Percentiles rank a stretch among this genome's conserved stretches.
These are phyloP conservation scores for Boletellus ananiceps DNA, from an alignment of 768 basidiomycete species.

Conservation along the genomic window DNA sequence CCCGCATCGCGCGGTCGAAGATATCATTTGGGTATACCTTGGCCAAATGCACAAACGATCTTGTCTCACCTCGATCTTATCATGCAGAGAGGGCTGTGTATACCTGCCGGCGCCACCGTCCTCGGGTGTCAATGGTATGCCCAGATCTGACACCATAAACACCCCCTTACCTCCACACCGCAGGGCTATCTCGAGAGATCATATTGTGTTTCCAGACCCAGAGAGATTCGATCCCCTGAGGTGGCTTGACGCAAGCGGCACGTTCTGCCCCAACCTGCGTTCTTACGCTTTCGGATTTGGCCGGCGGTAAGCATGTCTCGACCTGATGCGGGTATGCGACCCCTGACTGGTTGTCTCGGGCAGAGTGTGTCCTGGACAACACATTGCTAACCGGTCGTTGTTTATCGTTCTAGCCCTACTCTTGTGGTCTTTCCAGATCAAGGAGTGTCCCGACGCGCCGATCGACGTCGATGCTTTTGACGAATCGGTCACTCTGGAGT, in stretches of 20 bases:
- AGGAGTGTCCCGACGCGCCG: constrained; percentile 40
- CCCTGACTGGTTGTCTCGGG: not conserved
- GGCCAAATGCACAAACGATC: not conserved
- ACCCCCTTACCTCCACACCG: not conserved
- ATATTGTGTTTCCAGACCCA: constrained; percentile 11
- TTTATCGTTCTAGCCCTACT: constrained; percentile 56
- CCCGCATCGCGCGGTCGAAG: constrained; percentile 5
- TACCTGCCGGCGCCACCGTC: constrained; percentile 12
- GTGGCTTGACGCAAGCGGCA: constrained; percentile 2
- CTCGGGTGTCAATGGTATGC: constrained; percentile 13
- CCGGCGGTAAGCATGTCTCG: not conserved
- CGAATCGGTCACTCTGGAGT: constrained; percentile 54
- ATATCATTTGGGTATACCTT: constrained; percentile 8
- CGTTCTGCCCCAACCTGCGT: not conserved
- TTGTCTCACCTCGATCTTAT: not conserved
- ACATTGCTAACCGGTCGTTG: constrained; percentile 43
- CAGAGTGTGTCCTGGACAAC: constrained; percentile 57
- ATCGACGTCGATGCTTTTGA: constrained; percentile 58
- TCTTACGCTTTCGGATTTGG: constrained; percentile 3
- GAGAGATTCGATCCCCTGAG: constrained; percentile 9
- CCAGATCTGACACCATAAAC: not conserved
- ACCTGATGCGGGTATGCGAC: not conserved
- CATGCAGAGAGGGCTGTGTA: constrained; percentile 6
- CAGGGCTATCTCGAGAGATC: constrained; percentile 15
- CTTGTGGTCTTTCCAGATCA: constrained; percentile 56